Percentiles rank a stretch among this genome's conserved stretches.
Evolutionary conservation across 768 basidiomycete genomes (phyloP).

Genomic region (Boletus sp.): DNA sequence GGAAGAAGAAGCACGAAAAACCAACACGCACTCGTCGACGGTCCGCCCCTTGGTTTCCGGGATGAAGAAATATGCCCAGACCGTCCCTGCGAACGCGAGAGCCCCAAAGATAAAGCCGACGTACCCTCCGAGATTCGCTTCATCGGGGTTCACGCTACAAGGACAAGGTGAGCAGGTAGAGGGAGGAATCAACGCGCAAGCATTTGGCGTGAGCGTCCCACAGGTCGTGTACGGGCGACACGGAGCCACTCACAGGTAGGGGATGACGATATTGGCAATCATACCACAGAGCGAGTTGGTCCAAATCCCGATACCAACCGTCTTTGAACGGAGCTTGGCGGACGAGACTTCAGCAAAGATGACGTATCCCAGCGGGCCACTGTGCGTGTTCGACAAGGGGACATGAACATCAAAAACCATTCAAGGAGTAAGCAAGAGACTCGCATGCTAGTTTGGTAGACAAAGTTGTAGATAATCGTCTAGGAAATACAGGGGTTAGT

Average conservation of each 20-base stretch:
- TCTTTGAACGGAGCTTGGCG: conserved; percentile 30
- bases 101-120: conserved; percentile 30
- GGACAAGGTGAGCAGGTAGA: background rate
- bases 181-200: too few species aligned
- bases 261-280: conserved; percentile 26
- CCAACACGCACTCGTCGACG: conserved; percentile 25
- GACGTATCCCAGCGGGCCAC: conserved; percentile 27
- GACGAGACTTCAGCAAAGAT: conserved; percentile 30
- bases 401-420: background rate
- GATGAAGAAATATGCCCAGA: conserved; percentile 29
- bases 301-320: conserved; percentile 26
- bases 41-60: conserved; percentile 29
- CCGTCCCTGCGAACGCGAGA: conserved; percentile 15
- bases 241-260: conserved; percentile 23
- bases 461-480: conserved; percentile 32
- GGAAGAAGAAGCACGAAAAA: background rate
- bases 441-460: conserved; percentile 27
- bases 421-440: background rate
- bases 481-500: background rate
- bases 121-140: conserved; percentile 27
- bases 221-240: too few species aligned
- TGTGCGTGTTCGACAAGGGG: background rate
- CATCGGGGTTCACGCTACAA: conserved; percentile 25
- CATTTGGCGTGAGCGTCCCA: too few species aligned
- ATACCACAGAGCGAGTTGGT: conserved; percentile 25